Percentiles rank a stretch among this genome's conserved stretches.
Conservation (phyloP, 2,329 filamentous ascomycete species). For the Parascedosporium putredinis region DNA sequence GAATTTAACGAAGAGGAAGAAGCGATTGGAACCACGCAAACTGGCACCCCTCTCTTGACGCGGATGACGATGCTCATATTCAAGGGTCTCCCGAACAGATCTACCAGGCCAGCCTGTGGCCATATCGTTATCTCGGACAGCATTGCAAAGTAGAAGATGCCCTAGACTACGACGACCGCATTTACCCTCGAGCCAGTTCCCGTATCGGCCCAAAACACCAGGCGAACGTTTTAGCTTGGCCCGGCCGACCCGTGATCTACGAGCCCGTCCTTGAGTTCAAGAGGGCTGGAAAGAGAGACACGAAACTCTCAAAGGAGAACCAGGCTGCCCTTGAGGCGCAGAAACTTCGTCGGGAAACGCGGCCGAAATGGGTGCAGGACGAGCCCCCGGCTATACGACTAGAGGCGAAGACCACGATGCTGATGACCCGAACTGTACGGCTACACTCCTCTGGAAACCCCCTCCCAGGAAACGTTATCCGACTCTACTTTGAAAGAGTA, state of each 20-base stretch:
- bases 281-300: constrained; percentile 68
- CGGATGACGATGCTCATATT: constrained; percentile 43
- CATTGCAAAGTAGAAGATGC: constrained; percentile 94
- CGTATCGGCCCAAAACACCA: constrained; percentile 86
- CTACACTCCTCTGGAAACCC: constrained; percentile 70
- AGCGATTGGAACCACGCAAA: constrained; percentile 46
- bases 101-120: constrained; percentile 89
- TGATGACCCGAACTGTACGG: constrained; percentile 64
- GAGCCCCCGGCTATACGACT: constrained; percentile 77
- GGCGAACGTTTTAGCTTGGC: constrained; percentile 76
- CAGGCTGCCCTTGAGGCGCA: constrained; percentile 73
- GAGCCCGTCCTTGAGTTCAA: constrained; percentile 83
- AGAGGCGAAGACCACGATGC: constrained; percentile 69
- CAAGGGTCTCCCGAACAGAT: constrained; percentile 73
- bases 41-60: constrained; percentile 34
- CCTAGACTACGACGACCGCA: constrained; percentile 91
- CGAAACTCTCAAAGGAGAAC: constrained; percentile 69
- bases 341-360: constrained; percentile 64
- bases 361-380: constrained; percentile 90
- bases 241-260: constrained; percentile 76
- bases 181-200: constrained; percentile 91
- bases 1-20: constrained; percentile 64
- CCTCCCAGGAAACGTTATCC: constrained; percentile 36
- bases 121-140: constrained; percentile 88
- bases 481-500: constrained; percentile 63